phyloP scores from a whole-genome alignment of 441 rosid genomes.

The Bocquillonia castaneifolia region DNA sequence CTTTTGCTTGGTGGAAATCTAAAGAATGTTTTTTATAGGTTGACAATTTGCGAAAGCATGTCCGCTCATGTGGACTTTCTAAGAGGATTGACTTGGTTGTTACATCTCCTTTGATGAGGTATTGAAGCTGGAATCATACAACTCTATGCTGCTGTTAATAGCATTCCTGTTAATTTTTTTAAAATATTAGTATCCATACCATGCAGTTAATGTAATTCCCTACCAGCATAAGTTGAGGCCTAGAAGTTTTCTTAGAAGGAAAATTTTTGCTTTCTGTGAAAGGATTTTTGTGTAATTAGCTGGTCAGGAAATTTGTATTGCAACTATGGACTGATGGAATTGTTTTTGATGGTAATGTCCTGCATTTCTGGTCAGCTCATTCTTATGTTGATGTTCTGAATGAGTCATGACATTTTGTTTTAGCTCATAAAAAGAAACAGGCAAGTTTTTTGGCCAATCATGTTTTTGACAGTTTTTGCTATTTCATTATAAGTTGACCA shows the following conservation, averaged over 20 bases:
- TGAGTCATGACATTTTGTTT: too few species aligned
- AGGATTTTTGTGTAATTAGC: background rate
- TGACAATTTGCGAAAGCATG: constrained; percentile 80
- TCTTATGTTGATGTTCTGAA: background rate
- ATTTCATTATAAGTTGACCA: background rate
- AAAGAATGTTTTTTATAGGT: constrained; percentile 46
- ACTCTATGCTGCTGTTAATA: constrained; percentile 2
- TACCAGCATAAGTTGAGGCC: background rate
- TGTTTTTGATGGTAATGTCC: background rate
- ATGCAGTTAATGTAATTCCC: background rate
- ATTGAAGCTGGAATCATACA: constrained; percentile 7
- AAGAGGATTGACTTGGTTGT: constrained; percentile 81
- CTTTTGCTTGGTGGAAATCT: background rate
- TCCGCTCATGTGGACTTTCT: constrained; percentile 59
- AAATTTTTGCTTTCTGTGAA: background rate
- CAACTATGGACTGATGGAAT: background rate
- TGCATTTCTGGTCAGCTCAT: background rate
- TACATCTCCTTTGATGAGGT: constrained; percentile 81
- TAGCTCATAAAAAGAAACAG: background rate
- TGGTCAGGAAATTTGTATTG: background rate
- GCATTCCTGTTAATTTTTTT: background rate
- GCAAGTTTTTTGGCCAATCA: background rate
- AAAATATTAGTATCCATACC: too few species aligned
- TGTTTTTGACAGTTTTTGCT: background rate
- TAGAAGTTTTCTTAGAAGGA: background rate